Evolutionary conservation across 2,329 filamentous ascomycete species (phyloP).

Genomic region (Gnomoniopsis smithogilvyi): DNA sequence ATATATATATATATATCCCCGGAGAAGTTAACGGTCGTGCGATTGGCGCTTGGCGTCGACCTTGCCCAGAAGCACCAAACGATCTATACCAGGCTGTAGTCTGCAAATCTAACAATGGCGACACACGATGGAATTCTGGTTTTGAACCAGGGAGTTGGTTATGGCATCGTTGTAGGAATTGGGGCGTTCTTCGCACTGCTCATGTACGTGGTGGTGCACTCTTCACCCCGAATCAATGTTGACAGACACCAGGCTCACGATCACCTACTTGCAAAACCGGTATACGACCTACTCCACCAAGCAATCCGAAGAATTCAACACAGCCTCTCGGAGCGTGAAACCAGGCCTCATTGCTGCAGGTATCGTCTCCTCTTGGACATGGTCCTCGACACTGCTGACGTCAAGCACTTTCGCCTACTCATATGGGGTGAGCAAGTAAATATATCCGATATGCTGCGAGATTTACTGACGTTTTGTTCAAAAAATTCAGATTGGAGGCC

Average conservation of each 20-base stretch:
- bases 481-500: slow-evolving; percentile 28
- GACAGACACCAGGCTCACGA: slow-evolving; percentile 23
- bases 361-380: slow-evolving; percentile 48
- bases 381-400: slow-evolving; percentile 41
- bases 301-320: slow-evolving; percentile 45
- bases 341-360: slow-evolving; percentile 43
- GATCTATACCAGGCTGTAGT: no score
- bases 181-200: slow-evolving; percentile 40
- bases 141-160: slow-evolving; percentile 32
- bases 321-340: slow-evolving; percentile 39
- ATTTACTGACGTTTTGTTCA: not conserved
- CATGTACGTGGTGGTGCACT: slow-evolving; percentile 32
- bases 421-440: slow-evolving; percentile 28
- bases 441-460: not conserved
- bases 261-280: slow-evolving; percentile 39
- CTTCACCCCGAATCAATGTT: no score
- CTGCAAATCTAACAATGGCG: slow-evolving; percentile 1
- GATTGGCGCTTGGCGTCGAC: no score
- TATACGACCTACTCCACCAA: slow-evolving; percentile 36
- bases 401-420: slow-evolving; percentile 38
- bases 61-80: no score
- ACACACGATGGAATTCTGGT: slow-evolving; percentile 8
- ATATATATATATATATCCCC: not conserved
- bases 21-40: no score
- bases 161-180: slow-evolving; percentile 48